These are phyloP conservation scores for Cordia subcordata DNA, from an alignment of 257 asterid genomes.

Conservation along the genomic window DNA sequence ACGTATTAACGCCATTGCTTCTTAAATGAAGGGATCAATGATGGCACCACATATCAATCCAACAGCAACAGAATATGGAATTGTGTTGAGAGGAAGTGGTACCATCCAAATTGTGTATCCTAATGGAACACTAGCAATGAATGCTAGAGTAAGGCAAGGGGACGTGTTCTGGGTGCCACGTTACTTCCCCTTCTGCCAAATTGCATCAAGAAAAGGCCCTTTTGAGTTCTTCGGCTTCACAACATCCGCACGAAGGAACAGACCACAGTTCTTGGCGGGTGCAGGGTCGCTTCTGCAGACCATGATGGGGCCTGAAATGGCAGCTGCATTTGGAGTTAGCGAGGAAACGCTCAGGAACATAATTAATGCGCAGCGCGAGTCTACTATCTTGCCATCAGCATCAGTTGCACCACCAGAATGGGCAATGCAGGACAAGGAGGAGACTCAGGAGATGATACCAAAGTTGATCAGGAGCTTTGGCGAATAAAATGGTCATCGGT, in stretches of 20 bases:
- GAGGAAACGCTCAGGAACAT: constrained; percentile 43
- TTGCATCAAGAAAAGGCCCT: constrained; percentile 66
- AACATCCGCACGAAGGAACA: constrained; percentile 52
- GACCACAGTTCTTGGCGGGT: constrained; percentile 82
- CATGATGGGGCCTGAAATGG: constrained; percentile 62
- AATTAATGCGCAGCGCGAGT: constrained; percentile 42
- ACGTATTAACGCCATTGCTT: too few species aligned
- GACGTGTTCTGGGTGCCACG: constrained; percentile 79
- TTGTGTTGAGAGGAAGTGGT: constrained; percentile 62
- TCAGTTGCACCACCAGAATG: constrained; percentile 39
- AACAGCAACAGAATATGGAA: constrained; percentile 65
- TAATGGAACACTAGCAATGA: constrained; percentile 82
- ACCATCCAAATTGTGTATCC: constrained; percentile 62
- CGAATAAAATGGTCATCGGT: too few species aligned
- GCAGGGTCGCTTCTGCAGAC: constrained; percentile 45
- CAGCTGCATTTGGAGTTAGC: constrained; percentile 59
- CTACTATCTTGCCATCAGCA: constrained; percentile 45
- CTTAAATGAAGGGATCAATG: constrained; percentile 70
- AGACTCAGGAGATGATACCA: constrained; percentile 16
- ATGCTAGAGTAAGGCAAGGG: constrained; percentile 59
- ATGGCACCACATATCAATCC: constrained; percentile 94
- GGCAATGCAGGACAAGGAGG: too few species aligned
- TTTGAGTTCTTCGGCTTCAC: constrained; percentile 92
- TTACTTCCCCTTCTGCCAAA: constrained; percentile 86
- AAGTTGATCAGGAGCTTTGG: too few species aligned